A percentile compares a stretch with the other conserved stretches of the same genome.
These are phyloP conservation scores for Solanum chmielewskii DNA, from an alignment of 257 asterid genomes.

Conservation along the genomic window DNA sequence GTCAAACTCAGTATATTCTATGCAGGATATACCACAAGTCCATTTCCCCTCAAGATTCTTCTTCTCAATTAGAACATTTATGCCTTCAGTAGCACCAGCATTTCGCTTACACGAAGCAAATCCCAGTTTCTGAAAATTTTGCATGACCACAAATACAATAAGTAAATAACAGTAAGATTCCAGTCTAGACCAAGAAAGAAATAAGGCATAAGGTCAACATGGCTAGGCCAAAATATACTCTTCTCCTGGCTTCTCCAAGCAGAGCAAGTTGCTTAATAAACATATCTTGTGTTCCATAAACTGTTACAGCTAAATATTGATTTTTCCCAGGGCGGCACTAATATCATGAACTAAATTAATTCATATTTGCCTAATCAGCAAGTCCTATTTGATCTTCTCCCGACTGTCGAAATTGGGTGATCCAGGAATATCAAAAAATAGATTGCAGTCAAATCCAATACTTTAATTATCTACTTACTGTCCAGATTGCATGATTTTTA, in stretches of 20 bases:
- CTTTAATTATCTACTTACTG: not conserved
- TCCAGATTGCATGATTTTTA: not conserved
- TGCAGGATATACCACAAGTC: constrained; percentile 88
- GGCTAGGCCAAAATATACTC: not conserved
- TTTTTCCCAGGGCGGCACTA: not conserved
- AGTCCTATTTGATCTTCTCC: not conserved
- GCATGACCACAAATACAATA: not conserved
- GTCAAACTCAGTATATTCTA: constrained; percentile 94
- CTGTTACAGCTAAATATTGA: not conserved
- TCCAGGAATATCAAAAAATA: not conserved
- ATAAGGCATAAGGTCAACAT: not conserved
- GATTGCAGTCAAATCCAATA: not conserved
- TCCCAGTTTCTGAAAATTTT: constrained; percentile 71
- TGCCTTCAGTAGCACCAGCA: constrained; percentile 93
- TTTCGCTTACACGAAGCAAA: constrained; percentile 86
- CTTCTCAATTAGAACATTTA: constrained; percentile 88
- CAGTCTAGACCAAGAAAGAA: not conserved
- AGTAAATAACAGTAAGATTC: not conserved
- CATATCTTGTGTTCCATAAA: not conserved
- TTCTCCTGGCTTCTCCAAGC: not conserved
- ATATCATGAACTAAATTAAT: not conserved
- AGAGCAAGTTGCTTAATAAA: not conserved
- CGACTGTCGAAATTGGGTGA: not conserved
- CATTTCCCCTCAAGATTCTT: constrained; percentile 68
- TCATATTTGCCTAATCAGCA: not conserved